Evolutionary conservation across 495 filamentous ascomycete species (phyloP).

Genomic region (Letharia columbiana): DNA sequence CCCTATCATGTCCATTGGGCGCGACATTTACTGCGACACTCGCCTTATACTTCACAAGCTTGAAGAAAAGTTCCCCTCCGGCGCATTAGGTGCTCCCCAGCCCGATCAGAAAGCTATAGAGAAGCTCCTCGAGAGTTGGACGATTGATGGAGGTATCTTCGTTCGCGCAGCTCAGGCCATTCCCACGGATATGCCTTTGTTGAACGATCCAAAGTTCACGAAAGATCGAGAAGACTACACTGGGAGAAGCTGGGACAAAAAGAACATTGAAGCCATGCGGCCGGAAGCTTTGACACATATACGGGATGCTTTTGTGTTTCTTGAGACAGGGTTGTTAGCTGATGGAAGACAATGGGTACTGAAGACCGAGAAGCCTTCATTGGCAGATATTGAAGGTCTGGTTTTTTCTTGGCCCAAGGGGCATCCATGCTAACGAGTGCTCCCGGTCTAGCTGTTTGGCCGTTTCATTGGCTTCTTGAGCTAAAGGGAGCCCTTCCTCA

Average conservation of each 20-base stretch:
- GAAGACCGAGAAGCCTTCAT: conserved; percentile 33
- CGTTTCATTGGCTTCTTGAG: conserved; percentile 48
- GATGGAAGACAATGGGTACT: conserved; percentile 53
- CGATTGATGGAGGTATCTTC: conserved; percentile 44
- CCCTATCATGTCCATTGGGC: conserved; percentile 51
- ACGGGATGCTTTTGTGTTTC: conserved; percentile 33
- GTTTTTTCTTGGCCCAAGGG: not conserved
- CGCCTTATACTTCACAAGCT: conserved; percentile 52
- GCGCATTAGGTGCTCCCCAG: conserved; percentile 18
- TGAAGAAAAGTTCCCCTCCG: conserved; percentile 38
- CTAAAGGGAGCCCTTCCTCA: conserved; percentile 41
- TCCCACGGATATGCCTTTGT: conserved; percentile 37
- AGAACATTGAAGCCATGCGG: conserved; percentile 28
- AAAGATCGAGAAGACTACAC: conserved; percentile 45
- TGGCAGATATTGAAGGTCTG: conserved; percentile 53
- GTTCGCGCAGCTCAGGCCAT: conserved; percentile 37
- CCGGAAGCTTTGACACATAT: conserved; percentile 42
- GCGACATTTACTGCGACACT: conserved; percentile 49
- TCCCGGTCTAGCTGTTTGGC: conserved; percentile 41
- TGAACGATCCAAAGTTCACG: conserved; percentile 42
- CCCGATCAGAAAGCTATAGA: conserved; percentile 28
- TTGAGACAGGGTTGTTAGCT: conserved; percentile 46
- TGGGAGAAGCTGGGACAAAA: conserved; percentile 30
- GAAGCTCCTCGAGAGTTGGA: conserved; percentile 36
- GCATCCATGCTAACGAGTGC: not conserved